Evolutionary conservation across 768 basidiomycete species (phyloP).

Genomic region (Boletus speciosus): DNA sequence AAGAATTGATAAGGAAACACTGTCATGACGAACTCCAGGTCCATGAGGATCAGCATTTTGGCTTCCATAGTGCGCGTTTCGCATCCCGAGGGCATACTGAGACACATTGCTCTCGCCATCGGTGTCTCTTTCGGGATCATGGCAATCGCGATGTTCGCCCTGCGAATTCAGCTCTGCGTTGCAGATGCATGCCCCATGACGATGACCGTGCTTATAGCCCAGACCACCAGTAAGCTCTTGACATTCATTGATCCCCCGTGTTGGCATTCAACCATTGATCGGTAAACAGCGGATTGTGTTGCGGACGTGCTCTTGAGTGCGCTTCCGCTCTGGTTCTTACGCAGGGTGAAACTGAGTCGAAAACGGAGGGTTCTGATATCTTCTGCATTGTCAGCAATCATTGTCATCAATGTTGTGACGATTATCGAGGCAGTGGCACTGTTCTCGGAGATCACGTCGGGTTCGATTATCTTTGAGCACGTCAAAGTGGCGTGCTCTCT

Average conservation of each 20-base stretch:
- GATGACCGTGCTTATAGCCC: constrained; percentile 6
- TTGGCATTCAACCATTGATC: not conserved
- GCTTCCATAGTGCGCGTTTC: constrained; percentile 21
- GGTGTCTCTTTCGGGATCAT: constrained; percentile 18
- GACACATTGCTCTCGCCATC: not conserved
- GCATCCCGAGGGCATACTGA: constrained; percentile 12
- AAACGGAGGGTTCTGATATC: constrained; percentile 17
- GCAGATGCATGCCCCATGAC: constrained; percentile 6
- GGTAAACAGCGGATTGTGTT: constrained; percentile 18
- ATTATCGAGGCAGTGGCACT: constrained; percentile 1
- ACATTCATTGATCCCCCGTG: not conserved
- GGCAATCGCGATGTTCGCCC: constrained; percentile 1
- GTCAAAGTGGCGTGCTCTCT: constrained; percentile 15
- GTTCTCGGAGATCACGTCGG: not conserved
- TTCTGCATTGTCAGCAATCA: constrained; percentile 20
- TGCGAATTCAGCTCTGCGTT: constrained; percentile 13
- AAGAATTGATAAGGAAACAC: not conserved
- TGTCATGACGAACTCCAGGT: constrained; percentile 11
- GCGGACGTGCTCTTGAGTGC: constrained; percentile 19
- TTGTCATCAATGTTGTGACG: constrained; percentile 21
- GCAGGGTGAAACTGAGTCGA: constrained; percentile 10
- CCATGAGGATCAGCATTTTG: constrained; percentile 25
- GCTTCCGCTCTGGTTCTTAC: constrained; percentile 19
- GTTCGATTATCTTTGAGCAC: constrained; percentile 15
- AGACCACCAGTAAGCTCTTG: constrained; percentile 20